Conservation (phyloP, 2,329 filamentous ascomycete species). For the Calonectria honghensis region DNA sequence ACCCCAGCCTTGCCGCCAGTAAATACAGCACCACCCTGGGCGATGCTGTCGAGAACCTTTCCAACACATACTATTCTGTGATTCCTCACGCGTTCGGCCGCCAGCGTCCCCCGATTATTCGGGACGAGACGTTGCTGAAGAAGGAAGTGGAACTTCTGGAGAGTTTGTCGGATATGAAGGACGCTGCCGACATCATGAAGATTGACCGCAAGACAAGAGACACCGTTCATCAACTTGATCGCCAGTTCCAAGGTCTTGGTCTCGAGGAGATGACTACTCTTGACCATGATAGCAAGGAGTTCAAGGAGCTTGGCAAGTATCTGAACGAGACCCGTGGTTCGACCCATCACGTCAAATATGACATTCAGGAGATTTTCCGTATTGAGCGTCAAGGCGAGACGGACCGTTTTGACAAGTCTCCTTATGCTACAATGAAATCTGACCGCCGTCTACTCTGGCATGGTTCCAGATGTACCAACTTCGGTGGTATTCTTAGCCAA, state of each 20-base stretch:
- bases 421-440: slow-evolving; percentile 71
- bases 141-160: slow-evolving; percentile 87
- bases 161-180: slow-evolving; percentile 89
- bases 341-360: slow-evolving; percentile 78
- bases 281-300: slow-evolving; percentile 76
- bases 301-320: slow-evolving; percentile 78
- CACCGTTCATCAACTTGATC: slow-evolving; percentile 79
- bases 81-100: slow-evolving; percentile 90
- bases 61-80: slow-evolving; percentile 86
- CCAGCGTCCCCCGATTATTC: slow-evolving; percentile 81
- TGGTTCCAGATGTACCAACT: slow-evolving; percentile 88
- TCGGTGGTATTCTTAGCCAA: slow-evolving; percentile 89
- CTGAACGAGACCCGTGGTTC: slow-evolving; percentile 79
- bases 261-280: slow-evolving; percentile 86
- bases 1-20: slow-evolving; percentile 66
- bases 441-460: slow-evolving; percentile 91
- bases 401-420: slow-evolving; percentile 78
- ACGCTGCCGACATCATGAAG: slow-evolving; percentile 86
- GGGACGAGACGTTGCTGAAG: slow-evolving; percentile 75
- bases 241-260: slow-evolving; percentile 81
- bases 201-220: slow-evolving; percentile 69
- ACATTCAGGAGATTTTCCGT: slow-evolving; percentile 86
- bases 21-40: slow-evolving; percentile 63
- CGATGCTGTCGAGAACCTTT: slow-evolving; percentile 76
- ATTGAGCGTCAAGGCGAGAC: slow-evolving; percentile 85